Percentiles rank a stretch among this genome's conserved stretches.
phyloP scores from a whole-genome alignment of 2,329 filamentous ascomycete genomes.

The Elsinoe arachidis region DNA sequence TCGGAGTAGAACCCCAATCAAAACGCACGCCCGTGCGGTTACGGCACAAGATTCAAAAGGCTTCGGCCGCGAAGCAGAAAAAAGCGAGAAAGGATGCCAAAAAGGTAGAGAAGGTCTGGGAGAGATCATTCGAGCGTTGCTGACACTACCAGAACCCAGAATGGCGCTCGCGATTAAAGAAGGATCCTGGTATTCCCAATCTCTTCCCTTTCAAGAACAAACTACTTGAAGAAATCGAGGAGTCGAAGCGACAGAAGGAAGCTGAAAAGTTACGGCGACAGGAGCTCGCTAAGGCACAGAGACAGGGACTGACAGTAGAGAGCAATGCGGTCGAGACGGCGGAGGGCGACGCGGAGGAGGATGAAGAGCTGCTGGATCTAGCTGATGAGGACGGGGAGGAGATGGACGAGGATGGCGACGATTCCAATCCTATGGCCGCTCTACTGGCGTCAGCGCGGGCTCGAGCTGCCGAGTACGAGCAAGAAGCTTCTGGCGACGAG shows the following conservation, averaged over 20 bases:
- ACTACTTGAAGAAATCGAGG: conserved; percentile 88
- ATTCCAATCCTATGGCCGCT: conserved; percentile 84
- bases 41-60: conserved; percentile 93
- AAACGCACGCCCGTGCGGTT: conserved; percentile 86
- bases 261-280: conserved; percentile 65
- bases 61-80: conserved; percentile 78
- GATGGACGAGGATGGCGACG: conserved; percentile 50
- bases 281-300: conserved; percentile 54
- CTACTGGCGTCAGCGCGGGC: conserved; percentile 74
- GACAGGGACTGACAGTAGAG: conserved; percentile 27
- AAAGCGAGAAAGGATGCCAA: conserved; percentile 84
- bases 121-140: neutral
- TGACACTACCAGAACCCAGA: conserved; percentile 64
- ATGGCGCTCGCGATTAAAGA: conserved; percentile 93
- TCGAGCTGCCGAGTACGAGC: conserved; percentile 67
- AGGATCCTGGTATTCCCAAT: conserved; percentile 96
- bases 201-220: conserved; percentile 97
- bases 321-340: conserved; percentile 31
- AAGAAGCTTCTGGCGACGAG: conserved; percentile 52
- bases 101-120: conserved; percentile 45
- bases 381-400: conserved; percentile 22
- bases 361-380: conserved; percentile 38
- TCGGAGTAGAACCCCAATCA: conserved; percentile 63
- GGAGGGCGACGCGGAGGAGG: conserved; percentile 47
- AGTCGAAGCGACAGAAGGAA: conserved; percentile 68